Base-by-base conservation (phyloP, 768 basidiomycete genomes). In the Chalciporus pseudorubinellus region DNA sequence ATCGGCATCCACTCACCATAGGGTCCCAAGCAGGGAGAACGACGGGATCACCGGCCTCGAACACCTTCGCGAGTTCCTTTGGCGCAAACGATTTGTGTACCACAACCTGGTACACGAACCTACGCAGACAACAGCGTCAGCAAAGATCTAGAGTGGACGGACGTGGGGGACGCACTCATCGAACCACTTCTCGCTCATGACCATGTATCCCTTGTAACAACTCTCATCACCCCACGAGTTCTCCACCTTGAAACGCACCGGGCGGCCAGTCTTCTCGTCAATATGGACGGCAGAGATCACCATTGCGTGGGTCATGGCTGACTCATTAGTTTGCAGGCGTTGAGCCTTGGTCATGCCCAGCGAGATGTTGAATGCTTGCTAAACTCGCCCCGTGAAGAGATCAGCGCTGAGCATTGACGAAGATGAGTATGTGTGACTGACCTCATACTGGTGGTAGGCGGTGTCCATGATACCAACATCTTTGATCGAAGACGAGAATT, bases 151-250 rank as follows among this genome's bases (percentile, higher is more conserved):
- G 36, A 14, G 13, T 40, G 16, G 19, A 10, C 11, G 28, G 14
- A 45, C 46, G 41, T 20, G 48, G 41, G 26, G 50, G 45, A 76
- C 88, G 62, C 60, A 92, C 87, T 98, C 77, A 50, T 87, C 85
- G 70, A 98, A 98, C 95, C 95, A 98, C 39, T 73, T 74, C 58
- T 91, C 89, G 44, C 84, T 90, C 92, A 95, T 95, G 61, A 95
- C 82, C 72, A 89, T 92, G 71, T 84, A 95, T 6, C 95, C 95
- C 59, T 92, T 85, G 58, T 92, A 77, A 21, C 93, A 88, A 0
- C 76, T 78, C 0, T 72, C 72, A 22, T 84, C 83, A 14, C 91
- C 89, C 95, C 95, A 98, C 3, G 86, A 89, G 74, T 98, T 98
- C 77, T 98, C 95, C 18, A 98, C 91, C 71, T 92, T 92, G 80